phyloP scores from a whole-genome alignment of 1,284 basidiomycete genomes.

The Ustilago crameri region DNA sequence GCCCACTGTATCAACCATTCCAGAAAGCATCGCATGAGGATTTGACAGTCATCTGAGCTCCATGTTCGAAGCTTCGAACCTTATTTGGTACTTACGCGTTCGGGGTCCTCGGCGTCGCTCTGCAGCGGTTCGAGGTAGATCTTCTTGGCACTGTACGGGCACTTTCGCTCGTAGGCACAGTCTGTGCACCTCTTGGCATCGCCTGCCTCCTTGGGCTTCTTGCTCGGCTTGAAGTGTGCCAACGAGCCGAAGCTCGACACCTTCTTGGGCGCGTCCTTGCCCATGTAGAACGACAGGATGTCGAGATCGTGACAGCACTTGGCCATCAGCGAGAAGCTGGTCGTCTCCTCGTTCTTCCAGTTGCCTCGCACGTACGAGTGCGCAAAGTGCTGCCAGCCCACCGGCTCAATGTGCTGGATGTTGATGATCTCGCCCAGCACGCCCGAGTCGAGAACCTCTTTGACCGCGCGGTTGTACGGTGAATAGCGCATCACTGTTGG shows the following conservation, averaged over 20 bases:
- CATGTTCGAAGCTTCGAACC: no score
- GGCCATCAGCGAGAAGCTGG: slow-evolving; percentile 41
- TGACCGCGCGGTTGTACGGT: slow-evolving; percentile 38
- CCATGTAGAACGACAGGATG: slow-evolving; percentile 44
- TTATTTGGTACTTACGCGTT: slow-evolving; percentile 21
- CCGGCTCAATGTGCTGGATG: slow-evolving; percentile 44
- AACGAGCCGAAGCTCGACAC: slow-evolving; percentile 35
- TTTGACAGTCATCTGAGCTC: slow-evolving; percentile 3
- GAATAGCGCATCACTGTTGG: slow-evolving; percentile 31
- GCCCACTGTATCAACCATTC: slow-evolving; percentile 26
- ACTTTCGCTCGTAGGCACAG: slow-evolving; percentile 33
- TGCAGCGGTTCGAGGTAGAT: slow-evolving; percentile 36
- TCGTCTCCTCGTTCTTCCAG: slow-evolving; percentile 38
- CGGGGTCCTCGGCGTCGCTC: slow-evolving; percentile 23
- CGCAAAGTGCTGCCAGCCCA: slow-evolving; percentile 45
- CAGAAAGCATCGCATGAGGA: not conserved
- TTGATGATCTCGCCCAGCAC: slow-evolving; percentile 42
- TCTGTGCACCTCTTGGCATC: slow-evolving; percentile 36
- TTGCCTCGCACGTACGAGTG: slow-evolving; percentile 43
- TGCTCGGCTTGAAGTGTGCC: slow-evolving; percentile 36
- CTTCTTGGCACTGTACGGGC: slow-evolving; percentile 41
- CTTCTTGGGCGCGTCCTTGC: slow-evolving; percentile 21
- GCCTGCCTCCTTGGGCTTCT: slow-evolving; percentile 37
- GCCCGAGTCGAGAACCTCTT: slow-evolving; percentile 34
- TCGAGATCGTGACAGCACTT: slow-evolving; percentile 43